Evolutionary conservation across 2,329 filamentous ascomycete species (phyloP).

Genomic region (Pochonia chlamydosporia): DNA sequence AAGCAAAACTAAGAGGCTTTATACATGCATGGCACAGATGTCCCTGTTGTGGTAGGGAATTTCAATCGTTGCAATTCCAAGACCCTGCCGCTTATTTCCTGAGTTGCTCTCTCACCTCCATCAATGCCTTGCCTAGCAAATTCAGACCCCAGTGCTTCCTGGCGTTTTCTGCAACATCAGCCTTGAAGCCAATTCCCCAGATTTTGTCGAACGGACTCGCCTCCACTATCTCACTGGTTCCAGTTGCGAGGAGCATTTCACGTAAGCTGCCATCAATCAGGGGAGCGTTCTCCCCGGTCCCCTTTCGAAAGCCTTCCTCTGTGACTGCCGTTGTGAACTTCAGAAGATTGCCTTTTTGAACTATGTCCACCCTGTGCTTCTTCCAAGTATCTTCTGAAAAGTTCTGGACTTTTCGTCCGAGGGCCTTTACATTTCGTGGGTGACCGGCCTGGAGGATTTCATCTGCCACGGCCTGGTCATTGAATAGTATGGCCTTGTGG

Average conservation of each 20-base stretch:
- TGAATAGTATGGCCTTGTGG: slow-evolving; percentile 45
- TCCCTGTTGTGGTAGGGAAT: too few species aligned
- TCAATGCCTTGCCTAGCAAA: slow-evolving; percentile 56
- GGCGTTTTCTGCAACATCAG: slow-evolving; percentile 39
- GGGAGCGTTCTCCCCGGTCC: slow-evolving; percentile 13
- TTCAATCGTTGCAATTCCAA: too few species aligned
- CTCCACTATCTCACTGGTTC: slow-evolving; percentile 55
- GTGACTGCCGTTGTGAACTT: slow-evolving; percentile 49
- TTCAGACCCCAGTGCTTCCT: slow-evolving; percentile 57
- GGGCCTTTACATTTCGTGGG: slow-evolving; percentile 42
- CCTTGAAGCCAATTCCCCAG: slow-evolving; percentile 61
- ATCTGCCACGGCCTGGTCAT: slow-evolving; percentile 35
- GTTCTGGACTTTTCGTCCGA: slow-evolving; percentile 48
- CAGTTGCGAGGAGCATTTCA: slow-evolving; percentile 49
- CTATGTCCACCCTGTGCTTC: slow-evolving; percentile 44
- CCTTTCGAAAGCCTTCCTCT: slow-evolving; percentile 20
- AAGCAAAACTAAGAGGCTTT: neutral
- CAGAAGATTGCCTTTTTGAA: slow-evolving; percentile 49
- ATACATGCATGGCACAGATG: too few species aligned
- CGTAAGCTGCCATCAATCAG: slow-evolving; percentile 34
- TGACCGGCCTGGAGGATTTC: slow-evolving; percentile 41
- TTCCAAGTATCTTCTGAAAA: slow-evolving; percentile 50
- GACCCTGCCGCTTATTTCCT: slow-evolving; percentile 29
- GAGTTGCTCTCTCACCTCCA: slow-evolving; percentile 50
- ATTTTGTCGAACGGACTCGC: slow-evolving; percentile 54